Base-by-base conservation (phyloP, 345 rosid species). In the Reutealis trisperma region DNA sequence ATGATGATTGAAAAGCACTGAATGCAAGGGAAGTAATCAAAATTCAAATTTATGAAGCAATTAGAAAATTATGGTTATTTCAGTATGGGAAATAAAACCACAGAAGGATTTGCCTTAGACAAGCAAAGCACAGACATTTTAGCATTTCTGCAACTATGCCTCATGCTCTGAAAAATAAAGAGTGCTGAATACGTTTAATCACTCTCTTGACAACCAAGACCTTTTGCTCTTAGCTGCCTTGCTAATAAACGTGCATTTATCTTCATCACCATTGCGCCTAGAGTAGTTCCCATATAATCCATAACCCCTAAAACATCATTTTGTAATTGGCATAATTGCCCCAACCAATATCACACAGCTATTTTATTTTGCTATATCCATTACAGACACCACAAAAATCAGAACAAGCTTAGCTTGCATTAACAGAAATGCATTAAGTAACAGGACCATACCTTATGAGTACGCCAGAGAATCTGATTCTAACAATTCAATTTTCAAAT, bases 381-480 rank as follows among this genome's bases (percentile, higher is more conserved):
- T 8, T 63, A 15, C 16, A 72, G 57, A n/a, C 47, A 74, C n/a
- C n/a, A 32, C 13, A 63, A 19, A 10, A 11, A 30, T 25, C 32
- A 9, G 37, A 32, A 32, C 21, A 49, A 61, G n/a, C 27, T 74
- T 63, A 61, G 34, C 27, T 74, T 63, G 77, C 69, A 74, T 6
- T 63, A 51, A n/a, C 42, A 47, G 14, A 7, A 62, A 41, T 47
- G 51, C 49, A 13, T 49, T 49, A 63, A 11, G 19, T 55, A 74
- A 4, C 24, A 61, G 52, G 19, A 54, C 1, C 10, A 30, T 30
- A 16, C 25, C 37, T 49, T 13, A 44, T 66, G 15, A 24, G 8
- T 58, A 22, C 2, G 32, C 19, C 16, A 25, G 47, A 42, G 22
- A 24, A n/a, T 15, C 34, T 30, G 68, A 22, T 22, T 66, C 63